phyloP scores from a whole-genome alignment of 1,284 basidiomycete species.

The Microbotryomycetes sp. region DNA sequence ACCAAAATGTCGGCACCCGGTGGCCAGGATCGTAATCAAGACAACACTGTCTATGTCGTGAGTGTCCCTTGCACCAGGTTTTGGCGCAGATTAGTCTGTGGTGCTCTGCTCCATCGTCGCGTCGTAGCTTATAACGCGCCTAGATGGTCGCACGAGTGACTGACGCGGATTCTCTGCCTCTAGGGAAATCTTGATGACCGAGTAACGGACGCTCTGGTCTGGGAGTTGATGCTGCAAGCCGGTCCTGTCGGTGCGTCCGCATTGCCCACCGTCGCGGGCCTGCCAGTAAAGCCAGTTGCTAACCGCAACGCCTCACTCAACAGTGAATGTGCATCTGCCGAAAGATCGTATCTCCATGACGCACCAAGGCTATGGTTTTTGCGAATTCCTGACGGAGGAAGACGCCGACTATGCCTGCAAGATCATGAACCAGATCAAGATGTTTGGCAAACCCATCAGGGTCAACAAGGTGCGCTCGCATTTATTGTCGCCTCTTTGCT shows the following conservation, averaged over 20 bases:
- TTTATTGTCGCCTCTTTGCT: not conserved
- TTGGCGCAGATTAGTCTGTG: too few relatives aligned
- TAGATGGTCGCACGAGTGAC: not conserved
- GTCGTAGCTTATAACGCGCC: not conserved
- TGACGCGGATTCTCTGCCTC: too few relatives aligned
- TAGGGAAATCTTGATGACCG: conserved; percentile 96
- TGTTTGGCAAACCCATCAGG: conserved; percentile 95
- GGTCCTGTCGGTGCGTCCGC: conserved; percentile 78
- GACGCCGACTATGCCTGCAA: conserved; percentile 99
- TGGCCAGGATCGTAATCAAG: conserved; percentile 48
- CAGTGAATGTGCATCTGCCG: conserved; percentile 96
- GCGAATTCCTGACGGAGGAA: conserved; percentile 95
- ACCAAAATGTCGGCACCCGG: not conserved
- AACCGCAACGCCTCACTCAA: not conserved
- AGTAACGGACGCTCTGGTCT: conserved; percentile 85
- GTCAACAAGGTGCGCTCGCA: conserved; percentile 77
- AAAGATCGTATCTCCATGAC: conserved; percentile 97
- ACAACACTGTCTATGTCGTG: conserved; percentile 88
- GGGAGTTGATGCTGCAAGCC: conserved; percentile 98
- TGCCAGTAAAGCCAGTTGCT: conserved; percentile 10
- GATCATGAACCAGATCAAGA: conserved; percentile 99
- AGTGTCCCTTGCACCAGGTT: too few relatives aligned
- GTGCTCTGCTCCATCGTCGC: not conserved
- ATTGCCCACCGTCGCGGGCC: not conserved
- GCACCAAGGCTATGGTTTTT: conserved; percentile 98